A percentile compares a stretch with the other conserved stretches of the same genome.
Evolutionary conservation across 2,329 filamentous ascomycete genomes (phyloP).

Genomic region (Pseudogymnoascus pannorum): DNA sequence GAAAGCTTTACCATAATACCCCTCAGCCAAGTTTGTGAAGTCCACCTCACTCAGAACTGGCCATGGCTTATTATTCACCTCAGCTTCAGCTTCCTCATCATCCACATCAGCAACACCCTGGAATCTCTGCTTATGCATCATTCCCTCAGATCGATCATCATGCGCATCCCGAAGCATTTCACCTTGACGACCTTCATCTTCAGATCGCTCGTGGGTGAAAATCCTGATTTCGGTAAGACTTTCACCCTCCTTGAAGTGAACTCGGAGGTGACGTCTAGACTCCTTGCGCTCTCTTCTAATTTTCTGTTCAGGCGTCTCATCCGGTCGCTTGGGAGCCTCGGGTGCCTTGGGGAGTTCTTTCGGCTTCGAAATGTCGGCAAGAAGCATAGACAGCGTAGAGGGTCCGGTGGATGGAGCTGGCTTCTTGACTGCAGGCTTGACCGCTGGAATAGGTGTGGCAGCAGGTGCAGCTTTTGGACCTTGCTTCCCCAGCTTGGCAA

Average conservation of each 20-base stretch:
- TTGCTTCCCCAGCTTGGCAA: conserved; percentile 8
- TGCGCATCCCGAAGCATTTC: conserved; percentile 65
- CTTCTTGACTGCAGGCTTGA: conserved; percentile 30
- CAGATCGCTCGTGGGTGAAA: conserved; percentile 65
- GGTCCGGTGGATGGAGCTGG: conserved; percentile 19
- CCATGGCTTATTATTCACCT: conserved; percentile 47
- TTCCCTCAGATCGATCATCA: conserved; percentile 66
- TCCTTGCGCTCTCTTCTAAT: conserved; percentile 65
- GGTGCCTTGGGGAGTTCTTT: conserved; percentile 26
- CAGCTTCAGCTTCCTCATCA: conserved; percentile 48
- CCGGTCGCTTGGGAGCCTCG: conserved; percentile 22
- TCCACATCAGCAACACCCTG: conserved; percentile 37
- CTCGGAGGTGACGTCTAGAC: conserved; percentile 59
- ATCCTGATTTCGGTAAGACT: conserved; percentile 59
- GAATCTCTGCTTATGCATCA: conserved; percentile 52
- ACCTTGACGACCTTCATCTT: conserved; percentile 59
- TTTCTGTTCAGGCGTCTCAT: conserved; percentile 62
- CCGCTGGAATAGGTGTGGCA: conserved; percentile 10
- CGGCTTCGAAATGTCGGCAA: conserved; percentile 28
- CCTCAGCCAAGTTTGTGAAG: conserved; percentile 32
- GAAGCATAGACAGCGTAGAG: conserved; percentile 27
- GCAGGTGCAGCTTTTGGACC: conserved; percentile 18
- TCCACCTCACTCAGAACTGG: conserved; percentile 40
- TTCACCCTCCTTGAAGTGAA: conserved; percentile 62
- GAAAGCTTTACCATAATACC: conserved; percentile 42